A percentile compares a stretch with the other conserved stretches of the same genome.
phyloP scores from a whole-genome alignment of 2,329 filamentous ascomycete genomes.

The Dactylellina cionopaga region DNA sequence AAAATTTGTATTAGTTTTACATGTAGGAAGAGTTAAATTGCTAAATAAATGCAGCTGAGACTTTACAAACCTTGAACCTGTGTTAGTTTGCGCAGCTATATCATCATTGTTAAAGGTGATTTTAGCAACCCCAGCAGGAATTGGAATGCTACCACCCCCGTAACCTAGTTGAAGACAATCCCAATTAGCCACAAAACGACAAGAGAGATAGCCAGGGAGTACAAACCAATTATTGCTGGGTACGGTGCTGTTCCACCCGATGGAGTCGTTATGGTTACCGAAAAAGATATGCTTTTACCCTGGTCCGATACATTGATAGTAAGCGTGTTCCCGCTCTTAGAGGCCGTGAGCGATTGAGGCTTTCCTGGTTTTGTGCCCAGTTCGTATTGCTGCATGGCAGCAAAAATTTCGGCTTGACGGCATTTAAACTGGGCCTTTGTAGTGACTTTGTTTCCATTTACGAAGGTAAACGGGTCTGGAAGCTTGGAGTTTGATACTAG shows the following conservation, averaged over 20 bases:
- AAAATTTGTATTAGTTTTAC: not conserved
- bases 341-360: slow-evolving; percentile 64
- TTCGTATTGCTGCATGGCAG: slow-evolving; percentile 66
- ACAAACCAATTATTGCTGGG: slow-evolving; percentile 53
- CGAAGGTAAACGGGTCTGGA: slow-evolving; percentile 64
- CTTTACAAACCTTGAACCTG: slow-evolving; percentile 59
- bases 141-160: slow-evolving; percentile 67
- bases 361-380: slow-evolving; percentile 65
- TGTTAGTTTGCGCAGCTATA: slow-evolving; percentile 66
- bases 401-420: slow-evolving; percentile 65
- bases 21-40: not conserved
- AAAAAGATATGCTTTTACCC: slow-evolving; percentile 64
- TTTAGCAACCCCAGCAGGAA: slow-evolving; percentile 67
- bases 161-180: slow-evolving; percentile 58
- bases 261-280: slow-evolving; percentile 62
- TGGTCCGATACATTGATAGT: slow-evolving; percentile 63
- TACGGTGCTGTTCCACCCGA: slow-evolving; percentile 60
- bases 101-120: slow-evolving; percentile 71
- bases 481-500: slow-evolving; percentile 39
- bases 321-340: slow-evolving; percentile 62
- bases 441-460: slow-evolving; percentile 62
- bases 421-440: slow-evolving; percentile 65
- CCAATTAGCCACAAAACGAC: not conserved
- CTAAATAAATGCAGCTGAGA: too few species aligned
- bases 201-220: not conserved